phyloP scores from a whole-genome alignment of 2,329 filamentous ascomycete genomes.

The Pyrenophora seminiperda region DNA sequence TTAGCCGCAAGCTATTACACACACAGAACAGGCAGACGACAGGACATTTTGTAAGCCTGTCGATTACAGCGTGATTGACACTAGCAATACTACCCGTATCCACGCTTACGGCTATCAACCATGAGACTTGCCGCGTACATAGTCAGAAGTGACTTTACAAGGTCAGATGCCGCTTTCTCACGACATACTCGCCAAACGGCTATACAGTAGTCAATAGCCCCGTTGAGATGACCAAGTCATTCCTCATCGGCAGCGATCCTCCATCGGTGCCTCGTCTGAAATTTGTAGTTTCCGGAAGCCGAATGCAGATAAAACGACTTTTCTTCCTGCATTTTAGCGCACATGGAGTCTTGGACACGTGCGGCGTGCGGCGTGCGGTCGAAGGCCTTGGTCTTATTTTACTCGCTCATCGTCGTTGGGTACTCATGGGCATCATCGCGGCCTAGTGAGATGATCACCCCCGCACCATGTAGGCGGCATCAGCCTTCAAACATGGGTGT shows the following conservation, averaged over 20 bases:
- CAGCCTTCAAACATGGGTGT: too few species aligned
- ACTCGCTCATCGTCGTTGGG: too few species aligned
- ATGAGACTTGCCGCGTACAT: background rate
- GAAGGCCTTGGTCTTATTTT: too few species aligned
- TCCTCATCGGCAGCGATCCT: background rate
- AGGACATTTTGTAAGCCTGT: background rate
- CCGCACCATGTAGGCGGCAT: too few species aligned
- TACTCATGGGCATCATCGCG: too few species aligned
- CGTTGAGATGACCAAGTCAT: background rate
- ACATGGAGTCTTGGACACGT: too few species aligned
- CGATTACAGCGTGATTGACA: background rate
- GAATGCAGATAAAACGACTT: too few species aligned
- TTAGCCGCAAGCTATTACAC: slow-evolving; percentile 8
- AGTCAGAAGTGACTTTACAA: background rate
- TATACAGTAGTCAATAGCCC: background rate
- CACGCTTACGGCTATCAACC: slow-evolving; percentile 3
- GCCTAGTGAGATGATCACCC: too few species aligned
- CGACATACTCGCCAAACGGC: background rate
- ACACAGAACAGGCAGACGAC: background rate
- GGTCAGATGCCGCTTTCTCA: background rate
- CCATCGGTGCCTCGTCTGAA: background rate
- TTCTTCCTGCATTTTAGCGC: too few species aligned
- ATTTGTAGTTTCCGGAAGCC: too few species aligned
- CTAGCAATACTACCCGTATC: slow-evolving; percentile 3
- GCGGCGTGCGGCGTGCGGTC: too few species aligned